Conservation (phyloP, 192 early-diverging fungal genomes). For the Rhizophlyctis rosea region DNA sequence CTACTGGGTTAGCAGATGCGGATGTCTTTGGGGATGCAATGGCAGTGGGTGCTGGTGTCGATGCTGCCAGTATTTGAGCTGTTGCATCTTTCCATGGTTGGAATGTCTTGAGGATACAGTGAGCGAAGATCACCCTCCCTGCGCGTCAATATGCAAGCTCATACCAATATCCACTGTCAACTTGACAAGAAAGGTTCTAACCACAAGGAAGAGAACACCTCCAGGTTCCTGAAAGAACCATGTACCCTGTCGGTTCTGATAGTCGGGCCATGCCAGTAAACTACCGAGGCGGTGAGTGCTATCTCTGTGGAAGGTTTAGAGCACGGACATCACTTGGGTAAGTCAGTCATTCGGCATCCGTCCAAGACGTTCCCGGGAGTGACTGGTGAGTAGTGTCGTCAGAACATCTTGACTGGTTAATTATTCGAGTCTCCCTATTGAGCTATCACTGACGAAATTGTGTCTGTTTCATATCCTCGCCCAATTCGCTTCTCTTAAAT, state of each 20-base stretch:
- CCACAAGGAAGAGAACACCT: constrained; percentile 70
- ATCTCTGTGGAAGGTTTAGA: background rate
- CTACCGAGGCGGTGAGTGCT: constrained; percentile 25
- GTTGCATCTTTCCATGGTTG: constrained; percentile 48
- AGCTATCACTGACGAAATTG: no score
- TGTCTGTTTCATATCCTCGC: no score
- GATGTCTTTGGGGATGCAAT: constrained; percentile 9
- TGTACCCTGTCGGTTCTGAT: constrained; percentile 74
- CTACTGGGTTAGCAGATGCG: background rate
- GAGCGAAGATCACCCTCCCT: background rate
- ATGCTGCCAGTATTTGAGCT: background rate
- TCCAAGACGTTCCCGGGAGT: constrained; percentile 46
- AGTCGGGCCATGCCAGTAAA: constrained; percentile 84
- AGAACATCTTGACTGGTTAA: no score
- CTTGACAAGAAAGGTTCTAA: constrained; percentile 72
- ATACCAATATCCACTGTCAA: constrained; percentile 74
- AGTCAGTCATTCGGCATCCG: no score
- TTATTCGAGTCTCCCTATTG: no score
- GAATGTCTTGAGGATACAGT: constrained; percentile 43
- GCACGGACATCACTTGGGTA: constrained; percentile 39
- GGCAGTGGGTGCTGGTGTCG: constrained; percentile 7
- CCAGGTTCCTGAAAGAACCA: constrained; percentile 75
- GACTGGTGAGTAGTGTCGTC: constrained; percentile 20
- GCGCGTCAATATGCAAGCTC: background rate
- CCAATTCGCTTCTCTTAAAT: no score